A percentile compares a stretch with the other conserved stretches of the same genome.
phyloP scores from a whole-genome alignment of 805 yeast genomes.

The Spathaspora sp. region DNA sequence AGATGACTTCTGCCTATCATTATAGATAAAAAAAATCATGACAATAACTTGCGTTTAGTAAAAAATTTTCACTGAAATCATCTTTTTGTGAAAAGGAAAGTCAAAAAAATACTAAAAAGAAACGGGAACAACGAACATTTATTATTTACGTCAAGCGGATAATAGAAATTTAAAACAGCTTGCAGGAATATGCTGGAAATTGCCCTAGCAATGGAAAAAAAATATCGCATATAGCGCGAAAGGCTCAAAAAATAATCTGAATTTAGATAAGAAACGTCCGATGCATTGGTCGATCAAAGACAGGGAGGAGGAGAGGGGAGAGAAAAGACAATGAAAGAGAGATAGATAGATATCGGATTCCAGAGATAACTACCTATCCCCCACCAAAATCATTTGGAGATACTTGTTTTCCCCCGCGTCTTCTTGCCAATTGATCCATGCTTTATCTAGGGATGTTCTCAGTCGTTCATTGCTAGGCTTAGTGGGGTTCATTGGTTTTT shows the following conservation, averaged over 20 bases:
- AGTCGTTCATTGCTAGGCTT: too few relatives aligned
- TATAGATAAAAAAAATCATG: neutral
- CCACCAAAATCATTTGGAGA: neutral
- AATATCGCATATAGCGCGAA: neutral
- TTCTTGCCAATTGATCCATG: too few relatives aligned
- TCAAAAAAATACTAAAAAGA: neutral
- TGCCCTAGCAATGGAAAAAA: neutral
- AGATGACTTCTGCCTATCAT: neutral
- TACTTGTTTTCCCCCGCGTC: neutral
- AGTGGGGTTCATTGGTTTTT: neutral
- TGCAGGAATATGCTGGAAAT: neutral
- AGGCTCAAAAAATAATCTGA: neutral
- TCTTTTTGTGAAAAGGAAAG: neutral
- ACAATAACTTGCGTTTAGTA: neutral
- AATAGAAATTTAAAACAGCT: neutral
- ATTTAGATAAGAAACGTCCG: neutral
- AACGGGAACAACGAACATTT: neutral
- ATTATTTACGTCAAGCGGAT: neutral
- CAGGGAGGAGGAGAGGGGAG: neutral
- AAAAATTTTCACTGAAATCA: neutral
- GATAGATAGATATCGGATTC: neutral
- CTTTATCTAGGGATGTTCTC: too few relatives aligned
- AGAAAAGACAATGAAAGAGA: neutral
- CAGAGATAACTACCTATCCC: neutral
- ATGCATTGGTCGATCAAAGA: neutral